Conservation (phyloP, 148 eudicot genomes). For the Talinum fruticosum region DNA sequence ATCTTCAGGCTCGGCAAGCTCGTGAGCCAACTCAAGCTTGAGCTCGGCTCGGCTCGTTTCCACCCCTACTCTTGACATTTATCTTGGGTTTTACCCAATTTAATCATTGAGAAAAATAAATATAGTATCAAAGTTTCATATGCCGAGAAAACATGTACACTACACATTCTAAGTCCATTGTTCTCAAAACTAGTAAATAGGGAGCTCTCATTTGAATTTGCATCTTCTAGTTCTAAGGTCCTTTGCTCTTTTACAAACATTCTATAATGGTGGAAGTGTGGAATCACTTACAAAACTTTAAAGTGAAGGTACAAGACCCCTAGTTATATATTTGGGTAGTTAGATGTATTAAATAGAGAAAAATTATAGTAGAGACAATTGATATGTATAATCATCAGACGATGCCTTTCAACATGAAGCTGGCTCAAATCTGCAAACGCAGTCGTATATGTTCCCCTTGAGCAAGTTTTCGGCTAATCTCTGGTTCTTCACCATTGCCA, state of each 20-base stretch:
- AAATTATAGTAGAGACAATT: background rate
- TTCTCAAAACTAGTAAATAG: background rate
- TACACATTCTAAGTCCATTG: background rate
- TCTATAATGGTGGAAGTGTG: no score
- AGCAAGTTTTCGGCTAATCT: slow-evolving; percentile 88
- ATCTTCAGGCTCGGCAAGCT: no score
- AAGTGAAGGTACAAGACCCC: background rate
- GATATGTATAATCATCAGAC: background rate
- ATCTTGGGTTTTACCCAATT: no score
- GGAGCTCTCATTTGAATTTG: background rate
- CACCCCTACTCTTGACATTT: no score
- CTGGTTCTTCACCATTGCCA: slow-evolving; percentile 99
- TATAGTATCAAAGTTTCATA: no score
- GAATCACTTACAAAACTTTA: background rate
- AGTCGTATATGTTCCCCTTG: slow-evolving; percentile 81
- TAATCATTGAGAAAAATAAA: no score
- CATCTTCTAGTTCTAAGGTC: background rate
- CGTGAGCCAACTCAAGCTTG: no score
- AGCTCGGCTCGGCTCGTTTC: no score
- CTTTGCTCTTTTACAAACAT: background rate
- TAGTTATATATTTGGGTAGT: background rate
- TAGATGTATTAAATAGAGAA: background rate
- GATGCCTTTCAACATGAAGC: slow-evolving; percentile 18
- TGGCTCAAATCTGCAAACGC: slow-evolving; percentile 94
- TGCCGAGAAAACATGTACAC: background rate